Evolutionary conservation across 2,329 filamentous ascomycete species (phyloP), one percentile per base, ranked within the genome.

Genomic region (Sporothrix brunneoviolacea): DNA sequence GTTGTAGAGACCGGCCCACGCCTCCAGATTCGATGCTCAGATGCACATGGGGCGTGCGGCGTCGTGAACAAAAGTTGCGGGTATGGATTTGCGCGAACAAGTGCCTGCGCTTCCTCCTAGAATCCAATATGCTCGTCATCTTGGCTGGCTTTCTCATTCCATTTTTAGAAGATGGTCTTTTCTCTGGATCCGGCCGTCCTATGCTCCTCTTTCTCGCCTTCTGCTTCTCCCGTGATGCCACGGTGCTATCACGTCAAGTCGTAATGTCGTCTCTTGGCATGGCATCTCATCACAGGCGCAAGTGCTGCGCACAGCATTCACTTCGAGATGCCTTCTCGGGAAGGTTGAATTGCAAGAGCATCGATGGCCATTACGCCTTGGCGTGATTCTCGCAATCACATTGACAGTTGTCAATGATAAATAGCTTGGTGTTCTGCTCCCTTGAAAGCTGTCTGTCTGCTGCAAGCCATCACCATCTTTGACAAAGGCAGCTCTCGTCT

Each of bases 261-360:
- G 24, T 5, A 28, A 15, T 12, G 32, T 35, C 32, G 32, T 35
- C 5, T 35, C 24, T 28, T 35, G 32, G 32, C 32, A 35, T 15
- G 4, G 32, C 32, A 35, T 15, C 32, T 35, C 32, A 35, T 35
- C 32, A 15, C 32, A n/a, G 24, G 6, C 24, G 10, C 6, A 28
- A 10, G 10, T 28, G 24, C 24, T 28, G 10, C 24, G 24, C 24
- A 28, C 24, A 28, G 24, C 24, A 10, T 6, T 10, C 24, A 28
- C 24, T 6, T 28, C 30, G 42, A 42, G 21, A 47, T 51, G 49
- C 49, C 49, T 37, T 47, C 37, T 51, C 43, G 30, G 49, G 49
- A 51, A 51, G 43, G 49, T 51, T 43, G 30, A 28, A 6, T 28
- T 28, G 6, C 24, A 10, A 28, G 24, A 28, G 24, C 24, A 28